A percentile compares a stretch with the other conserved stretches of the same genome.
phyloP scores from a whole-genome alignment of 768 basidiomycete genomes.

The Mycena albidolilacea region DNA sequence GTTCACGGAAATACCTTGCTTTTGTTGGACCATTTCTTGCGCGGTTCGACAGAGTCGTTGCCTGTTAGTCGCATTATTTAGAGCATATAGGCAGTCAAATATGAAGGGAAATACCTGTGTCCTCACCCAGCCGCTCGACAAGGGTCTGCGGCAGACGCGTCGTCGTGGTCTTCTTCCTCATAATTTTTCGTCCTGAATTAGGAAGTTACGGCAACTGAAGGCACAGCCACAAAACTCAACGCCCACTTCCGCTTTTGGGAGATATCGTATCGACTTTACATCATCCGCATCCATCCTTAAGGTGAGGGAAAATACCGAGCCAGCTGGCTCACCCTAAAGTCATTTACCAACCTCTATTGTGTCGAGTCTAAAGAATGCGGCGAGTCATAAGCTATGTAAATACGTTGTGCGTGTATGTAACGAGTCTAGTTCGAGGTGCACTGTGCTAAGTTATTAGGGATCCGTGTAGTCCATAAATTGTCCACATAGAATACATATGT shows the following conservation, averaged over 20 bases:
- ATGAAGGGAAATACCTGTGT: slow-evolving; percentile 28
- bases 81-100: background rate
- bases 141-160: slow-evolving; percentile 55
- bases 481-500: slow-evolving; percentile 1
- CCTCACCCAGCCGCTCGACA: slow-evolving; percentile 47
- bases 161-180: slow-evolving; percentile 54
- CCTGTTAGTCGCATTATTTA: slow-evolving; percentile 31
- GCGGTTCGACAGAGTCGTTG: slow-evolving; percentile 38
- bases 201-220: background rate
- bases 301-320: background rate
- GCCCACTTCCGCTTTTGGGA: slow-evolving; percentile 25
- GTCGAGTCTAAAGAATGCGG: background rate
- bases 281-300: background rate
- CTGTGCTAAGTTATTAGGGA: background rate
- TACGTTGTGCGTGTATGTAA: background rate
- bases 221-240: slow-evolving; percentile 27
- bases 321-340: background rate
- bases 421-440: background rate
- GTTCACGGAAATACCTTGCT: slow-evolving; percentile 25
- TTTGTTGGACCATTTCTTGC: slow-evolving; percentile 39
- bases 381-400: no score
- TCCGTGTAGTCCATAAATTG: background rate
- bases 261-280: background rate
- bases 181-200: slow-evolving; percentile 25
- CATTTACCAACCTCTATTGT: background rate